Conservation (phyloP, 2,329 filamentous ascomycete genomes). For the Ceratocystiopsis brevicomis region DNA sequence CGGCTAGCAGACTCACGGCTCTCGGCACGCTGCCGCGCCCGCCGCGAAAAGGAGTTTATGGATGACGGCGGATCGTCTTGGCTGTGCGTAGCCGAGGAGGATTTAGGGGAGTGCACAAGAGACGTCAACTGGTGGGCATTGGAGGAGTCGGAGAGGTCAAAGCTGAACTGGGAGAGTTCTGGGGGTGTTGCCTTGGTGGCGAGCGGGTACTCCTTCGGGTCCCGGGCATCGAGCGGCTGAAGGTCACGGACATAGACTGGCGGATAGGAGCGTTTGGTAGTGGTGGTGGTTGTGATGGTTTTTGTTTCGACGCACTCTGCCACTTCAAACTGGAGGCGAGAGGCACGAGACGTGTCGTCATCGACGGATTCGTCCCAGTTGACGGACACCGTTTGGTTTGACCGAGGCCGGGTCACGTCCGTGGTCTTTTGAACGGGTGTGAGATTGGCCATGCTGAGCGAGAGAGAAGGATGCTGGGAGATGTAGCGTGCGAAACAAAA, state of each 20-base stretch:
- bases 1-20: neutral
- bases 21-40: neutral
- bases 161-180: slow-evolving; percentile 57
- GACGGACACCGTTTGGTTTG: slow-evolving; percentile 17
- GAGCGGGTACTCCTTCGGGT: slow-evolving; percentile 78
- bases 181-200: slow-evolving; percentile 67
- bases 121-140: slow-evolving; percentile 6
- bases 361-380: slow-evolving; percentile 17
- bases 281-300: slow-evolving; percentile 78
- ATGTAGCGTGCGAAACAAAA: too few relatives aligned
- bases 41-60: neutral
- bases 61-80: slow-evolving; percentile 2
- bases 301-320: slow-evolving; percentile 49
- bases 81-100: neutral
- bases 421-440: slow-evolving; percentile 12
- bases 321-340: slow-evolving; percentile 34
- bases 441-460: slow-evolving; percentile 6
- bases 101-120: slow-evolving; percentile 8
- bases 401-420: slow-evolving; percentile 16
- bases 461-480: too few relatives aligned
- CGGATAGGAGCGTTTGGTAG: slow-evolving; percentile 67
- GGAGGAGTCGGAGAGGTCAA: slow-evolving; percentile 40
- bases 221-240: slow-evolving; percentile 49
- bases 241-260: slow-evolving; percentile 65
- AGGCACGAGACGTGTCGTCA: slow-evolving; percentile 8